Conservation (phyloP, 306 rosid genomes). For the Mimosa pudica region DNA sequence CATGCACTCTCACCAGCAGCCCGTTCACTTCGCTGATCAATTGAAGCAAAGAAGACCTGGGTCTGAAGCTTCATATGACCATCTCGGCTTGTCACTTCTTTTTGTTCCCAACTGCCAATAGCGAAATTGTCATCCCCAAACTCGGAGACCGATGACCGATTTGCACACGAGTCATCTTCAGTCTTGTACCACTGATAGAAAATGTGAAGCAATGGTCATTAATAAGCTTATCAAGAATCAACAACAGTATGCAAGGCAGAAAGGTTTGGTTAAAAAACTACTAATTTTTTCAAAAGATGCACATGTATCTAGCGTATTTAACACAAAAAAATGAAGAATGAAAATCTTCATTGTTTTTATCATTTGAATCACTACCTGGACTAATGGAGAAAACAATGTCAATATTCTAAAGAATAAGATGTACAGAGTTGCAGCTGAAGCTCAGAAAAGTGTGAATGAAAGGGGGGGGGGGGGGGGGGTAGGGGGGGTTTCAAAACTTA, state of each 20-base stretch:
- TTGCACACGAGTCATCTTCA: conserved; percentile 70
- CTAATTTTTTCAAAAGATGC: background rate
- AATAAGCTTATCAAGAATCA: conserved; percentile 25
- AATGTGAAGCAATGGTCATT: conserved; percentile 8
- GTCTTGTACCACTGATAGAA: conserved; percentile 61
- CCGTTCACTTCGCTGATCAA: conserved; percentile 90
- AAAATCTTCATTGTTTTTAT: conserved; percentile 1
- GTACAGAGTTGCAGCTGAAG: conserved; percentile 7
- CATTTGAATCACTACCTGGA: conserved; percentile 18
- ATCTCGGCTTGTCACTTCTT: conserved; percentile 87
- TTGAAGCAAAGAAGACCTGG: conserved; percentile 93
- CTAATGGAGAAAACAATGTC: background rate
- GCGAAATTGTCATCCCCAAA: conserved; percentile 92
- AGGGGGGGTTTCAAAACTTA: background rate
- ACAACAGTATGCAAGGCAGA: conserved; percentile 8
- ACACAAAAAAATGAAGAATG: background rate
- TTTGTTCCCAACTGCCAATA: conserved; percentile 87
- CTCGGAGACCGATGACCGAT: conserved; percentile 75
- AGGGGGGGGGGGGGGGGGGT: no score
- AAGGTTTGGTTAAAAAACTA: background rate
- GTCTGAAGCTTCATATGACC: conserved; percentile 87
- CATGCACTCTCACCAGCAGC: conserved; percentile 99
- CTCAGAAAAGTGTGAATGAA: background rate
- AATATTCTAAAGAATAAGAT: conserved; percentile 5
- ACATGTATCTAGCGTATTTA: background rate